These are phyloP conservation scores for Beauveria sp. DNA, from an alignment of 2,329 filamentous ascomycete species.

Conservation along the genomic window DNA sequence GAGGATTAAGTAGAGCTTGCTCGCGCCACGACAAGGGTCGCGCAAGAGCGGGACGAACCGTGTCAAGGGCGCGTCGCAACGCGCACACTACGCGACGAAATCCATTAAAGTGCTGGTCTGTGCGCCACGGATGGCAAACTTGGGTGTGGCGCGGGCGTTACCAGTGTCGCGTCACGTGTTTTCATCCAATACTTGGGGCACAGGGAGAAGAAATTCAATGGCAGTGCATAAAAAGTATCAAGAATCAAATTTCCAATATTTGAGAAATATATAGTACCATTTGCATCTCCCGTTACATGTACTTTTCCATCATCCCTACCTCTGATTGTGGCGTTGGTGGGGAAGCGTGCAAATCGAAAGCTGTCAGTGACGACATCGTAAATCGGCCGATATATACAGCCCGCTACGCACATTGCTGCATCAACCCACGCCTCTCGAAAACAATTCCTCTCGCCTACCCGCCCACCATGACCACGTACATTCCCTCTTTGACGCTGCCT, in stretches of 20 bases:
- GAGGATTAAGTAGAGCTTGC: conserved; percentile 15
- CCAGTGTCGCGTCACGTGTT: background rate
- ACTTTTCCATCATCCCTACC: no score
- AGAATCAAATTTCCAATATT: background rate
- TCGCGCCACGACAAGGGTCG: conserved; percentile 15
- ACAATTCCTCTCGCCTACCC: background rate
- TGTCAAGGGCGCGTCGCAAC: conserved; percentile 22
- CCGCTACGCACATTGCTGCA: background rate
- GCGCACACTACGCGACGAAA: conserved; percentile 20
- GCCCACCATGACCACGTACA: conserved; percentile 63
- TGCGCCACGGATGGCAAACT: conserved; percentile 12
- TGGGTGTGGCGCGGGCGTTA: conserved; percentile 4
- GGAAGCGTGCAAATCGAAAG: background rate
- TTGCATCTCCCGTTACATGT: no score
- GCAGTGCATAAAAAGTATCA: background rate
- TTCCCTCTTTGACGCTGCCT: conserved; percentile 71
- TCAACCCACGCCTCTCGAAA: background rate
- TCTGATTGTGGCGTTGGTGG: background rate
- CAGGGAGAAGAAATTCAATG: background rate
- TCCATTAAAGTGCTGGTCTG: conserved; percentile 24
- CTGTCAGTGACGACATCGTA: conserved; percentile 2
- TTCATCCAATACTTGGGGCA: background rate
- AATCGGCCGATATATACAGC: background rate
- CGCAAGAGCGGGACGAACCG: conserved; percentile 9
- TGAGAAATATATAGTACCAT: no score